Base-by-base conservation (phyloP, 2,329 filamentous ascomycete species). In the Aspergillus neoniger region DNA sequence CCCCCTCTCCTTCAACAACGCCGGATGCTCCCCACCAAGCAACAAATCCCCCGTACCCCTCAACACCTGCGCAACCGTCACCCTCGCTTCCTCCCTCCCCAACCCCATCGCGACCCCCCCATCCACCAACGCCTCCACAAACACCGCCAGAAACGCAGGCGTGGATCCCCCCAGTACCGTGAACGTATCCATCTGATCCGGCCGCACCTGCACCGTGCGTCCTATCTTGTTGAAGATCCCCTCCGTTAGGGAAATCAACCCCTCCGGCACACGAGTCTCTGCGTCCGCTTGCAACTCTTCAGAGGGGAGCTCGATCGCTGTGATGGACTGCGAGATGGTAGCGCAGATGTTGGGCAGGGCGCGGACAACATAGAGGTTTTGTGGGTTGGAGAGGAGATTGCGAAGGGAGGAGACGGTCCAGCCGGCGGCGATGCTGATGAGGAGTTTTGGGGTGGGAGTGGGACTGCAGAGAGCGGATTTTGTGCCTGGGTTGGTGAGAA, bases 1-100 rank as follows among this genome's bases (percentile, higher is more conserved):
- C 0, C 87, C 84, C 73, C 87, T 86, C 62, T 88, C 86, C 64
- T 81, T 79, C 44, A 88, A 71, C 39, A 86, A 71, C 8, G 85
- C 84, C 1, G 86, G 86, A 72, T 87, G 85, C 70, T 87, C 83
- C 14, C 85, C 85, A 56, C 77, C 76, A 25, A 89, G 79, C 73
- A 89, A 73, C 73, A 89, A 73, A 0, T 79, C 83, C 7, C 85
- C 82, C 0, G 85, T 85, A 3, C 86, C 86, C 61, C 81, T 77
- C 81, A 88, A 85, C 0, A 83, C 83, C 76, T 88, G 86, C 6
- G 85, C 83, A 56, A 85, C 83, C 85, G 88, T 87, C 6, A 82
- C 68, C 65, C 86, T 83, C 2, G 86, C 85, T 67, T 87, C 81
- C 2, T 83, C 82, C 17, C 85, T 72, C 1, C 85, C 85, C 17